A percentile compares a stretch with the other conserved stretches of the same genome.
Conservation (phyloP, 2,329 filamentous ascomycete species). For the Zasmidium angulare region DNA sequence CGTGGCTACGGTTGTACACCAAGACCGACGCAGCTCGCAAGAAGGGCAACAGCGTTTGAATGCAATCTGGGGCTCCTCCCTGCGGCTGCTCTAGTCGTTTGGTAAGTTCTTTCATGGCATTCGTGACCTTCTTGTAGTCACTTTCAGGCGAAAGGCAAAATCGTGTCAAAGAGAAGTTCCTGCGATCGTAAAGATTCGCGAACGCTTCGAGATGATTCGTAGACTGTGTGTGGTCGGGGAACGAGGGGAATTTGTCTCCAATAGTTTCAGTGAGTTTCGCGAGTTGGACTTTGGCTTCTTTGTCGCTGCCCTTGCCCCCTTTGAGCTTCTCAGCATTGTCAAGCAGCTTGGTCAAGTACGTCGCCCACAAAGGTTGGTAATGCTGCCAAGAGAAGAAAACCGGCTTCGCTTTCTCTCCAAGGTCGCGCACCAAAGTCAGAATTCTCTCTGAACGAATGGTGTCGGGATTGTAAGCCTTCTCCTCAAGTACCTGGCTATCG, state of each 20-base stretch:
- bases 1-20: constrained; percentile 91
- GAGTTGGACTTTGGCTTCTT: constrained; percentile 64
- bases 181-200: constrained; percentile 84
- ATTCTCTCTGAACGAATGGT: constrained; percentile 81
- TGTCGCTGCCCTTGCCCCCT: constrained; percentile 85
- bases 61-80: constrained; percentile 57
- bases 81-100: constrained; percentile 65
- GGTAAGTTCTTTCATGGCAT: constrained; percentile 84
- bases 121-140: constrained; percentile 87
- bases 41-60: constrained; percentile 79
- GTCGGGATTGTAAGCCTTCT: constrained; percentile 61
- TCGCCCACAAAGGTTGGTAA: constrained; percentile 72
- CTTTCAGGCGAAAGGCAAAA: constrained; percentile 82
- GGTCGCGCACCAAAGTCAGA: constrained; percentile 73
- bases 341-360: constrained; percentile 73
- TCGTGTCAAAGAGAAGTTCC: constrained; percentile 83
- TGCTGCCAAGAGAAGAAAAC: constrained; percentile 86
- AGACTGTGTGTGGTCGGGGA: constrained; percentile 73
- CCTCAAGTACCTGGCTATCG: constrained; percentile 53
- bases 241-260: constrained; percentile 65
- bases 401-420: constrained; percentile 75
- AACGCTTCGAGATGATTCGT: constrained; percentile 83
- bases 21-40: constrained; percentile 81
- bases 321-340: constrained; percentile 87
- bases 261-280: constrained; percentile 72